These are phyloP conservation scores for Neophaeococcomyces aloes DNA, from an alignment of 2,329 filamentous ascomycete species.

Conservation along the genomic window DNA sequence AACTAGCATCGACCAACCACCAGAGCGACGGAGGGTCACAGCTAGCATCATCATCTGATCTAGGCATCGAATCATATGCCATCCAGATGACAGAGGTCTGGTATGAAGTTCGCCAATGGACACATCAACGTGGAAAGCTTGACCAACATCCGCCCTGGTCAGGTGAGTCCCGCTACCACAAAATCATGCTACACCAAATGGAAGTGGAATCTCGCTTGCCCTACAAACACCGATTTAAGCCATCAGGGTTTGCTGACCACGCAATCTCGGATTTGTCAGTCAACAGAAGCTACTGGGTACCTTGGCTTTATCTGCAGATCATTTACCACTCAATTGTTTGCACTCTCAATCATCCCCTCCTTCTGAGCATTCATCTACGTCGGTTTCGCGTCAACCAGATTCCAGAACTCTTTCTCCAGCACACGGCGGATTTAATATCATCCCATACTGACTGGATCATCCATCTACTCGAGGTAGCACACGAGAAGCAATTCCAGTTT, in stretches of 20 bases:
- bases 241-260: constrained; percentile 37
- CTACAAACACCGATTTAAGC: constrained; percentile 41
- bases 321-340: constrained; percentile 45
- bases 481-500: constrained; percentile 36
- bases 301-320: constrained; percentile 44
- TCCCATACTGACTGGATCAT: constrained; percentile 45
- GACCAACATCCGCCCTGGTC: constrained; percentile 39
- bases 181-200: constrained; percentile 41
- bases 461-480: constrained; percentile 40
- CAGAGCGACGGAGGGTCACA: constrained; percentile 1
- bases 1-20: not conserved
- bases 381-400: constrained; percentile 41
- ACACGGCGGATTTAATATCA: constrained; percentile 43
- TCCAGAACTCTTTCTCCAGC: constrained; percentile 45
- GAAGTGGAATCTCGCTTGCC: constrained; percentile 44
- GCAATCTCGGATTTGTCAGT: constrained; percentile 33
- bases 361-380: constrained; percentile 43
- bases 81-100: constrained; percentile 40
- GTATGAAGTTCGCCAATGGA: constrained; percentile 39
- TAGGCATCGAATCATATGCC: constrained; percentile 38
- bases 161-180: constrained; percentile 42
- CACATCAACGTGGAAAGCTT: constrained; percentile 35
- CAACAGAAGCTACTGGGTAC: constrained; percentile 43
- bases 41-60: constrained; percentile 8
- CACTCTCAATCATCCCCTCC: constrained; percentile 45